These are phyloP conservation scores for Pythium monospermum DNA, from an alignment of 352 stramenopile species.

Conservation along the genomic window DNA sequence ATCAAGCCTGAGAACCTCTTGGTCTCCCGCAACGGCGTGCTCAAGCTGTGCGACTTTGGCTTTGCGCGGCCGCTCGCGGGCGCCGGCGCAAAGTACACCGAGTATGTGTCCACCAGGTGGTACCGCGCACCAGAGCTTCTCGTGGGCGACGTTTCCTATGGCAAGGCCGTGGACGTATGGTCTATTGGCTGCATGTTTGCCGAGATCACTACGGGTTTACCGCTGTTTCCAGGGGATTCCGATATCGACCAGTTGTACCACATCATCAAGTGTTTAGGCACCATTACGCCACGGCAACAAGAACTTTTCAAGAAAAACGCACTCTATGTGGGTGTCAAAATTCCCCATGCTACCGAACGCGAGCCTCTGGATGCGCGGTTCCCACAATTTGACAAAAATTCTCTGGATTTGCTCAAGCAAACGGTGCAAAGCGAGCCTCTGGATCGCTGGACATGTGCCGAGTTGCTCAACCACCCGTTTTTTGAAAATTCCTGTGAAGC, in stretches of 20 bases:
- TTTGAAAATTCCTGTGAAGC: slow-evolving; percentile 48
- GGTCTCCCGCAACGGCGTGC: slow-evolving; percentile 89
- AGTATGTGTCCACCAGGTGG: slow-evolving; percentile 93
- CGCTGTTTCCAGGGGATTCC: slow-evolving; percentile 95
- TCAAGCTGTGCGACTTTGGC: slow-evolving; percentile 93
- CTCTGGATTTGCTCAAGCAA: slow-evolving; percentile 65
- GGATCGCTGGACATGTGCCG: slow-evolving; percentile 72
- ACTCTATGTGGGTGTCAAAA: slow-evolving; percentile 75
- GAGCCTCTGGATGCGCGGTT: slow-evolving; percentile 64
- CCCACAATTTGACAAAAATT: slow-evolving; percentile 53
- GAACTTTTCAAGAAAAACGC: slow-evolving; percentile 82
- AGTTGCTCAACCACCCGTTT: slow-evolving; percentile 71
- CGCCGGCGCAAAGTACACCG: slow-evolving; percentile 70
- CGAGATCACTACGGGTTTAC: slow-evolving; percentile 94
- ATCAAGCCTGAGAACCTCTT: slow-evolving; percentile 94
- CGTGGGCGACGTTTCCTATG: slow-evolving; percentile 87
- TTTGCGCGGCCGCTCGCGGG: slow-evolving; percentile 67
- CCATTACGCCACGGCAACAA: slow-evolving; percentile 65
- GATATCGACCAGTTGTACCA: slow-evolving; percentile 94
- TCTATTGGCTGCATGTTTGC: slow-evolving; percentile 95
- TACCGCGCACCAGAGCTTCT: slow-evolving; percentile 94
- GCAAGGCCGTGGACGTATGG: slow-evolving; percentile 97
- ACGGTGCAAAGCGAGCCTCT: slow-evolving; percentile 76
- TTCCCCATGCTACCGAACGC: slow-evolving; percentile 47
- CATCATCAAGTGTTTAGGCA: slow-evolving; percentile 75